Base-by-base conservation (phyloP, 108 stramenopile species). In the Cyclotella baltica region DNA sequence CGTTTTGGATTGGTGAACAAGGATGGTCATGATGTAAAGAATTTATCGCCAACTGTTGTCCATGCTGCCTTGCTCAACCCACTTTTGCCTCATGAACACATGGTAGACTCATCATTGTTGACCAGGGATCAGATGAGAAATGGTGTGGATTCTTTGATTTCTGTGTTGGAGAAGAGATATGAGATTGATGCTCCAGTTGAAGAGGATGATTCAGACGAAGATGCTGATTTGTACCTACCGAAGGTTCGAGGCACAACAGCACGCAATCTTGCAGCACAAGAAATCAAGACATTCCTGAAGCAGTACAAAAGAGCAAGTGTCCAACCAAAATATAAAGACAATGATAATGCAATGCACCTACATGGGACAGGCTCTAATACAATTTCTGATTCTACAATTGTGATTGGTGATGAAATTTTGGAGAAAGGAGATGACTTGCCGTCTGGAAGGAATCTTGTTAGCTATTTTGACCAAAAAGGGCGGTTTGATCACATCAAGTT, bases 401-500 rank as follows among this genome's bases (percentile, higher is more conserved):
- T 55, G 15, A 29, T 69, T 33, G 50, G 68, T 3, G 51, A 34
- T 20, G 68, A 69, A 52, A 35, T 69, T n/a, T 50, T 53, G 31
- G 9, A 35, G 13, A n/a, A 31, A 19, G 68, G 68, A 40, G 31
- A 36, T 11, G 23, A 69, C 55, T 52, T 69, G 13, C 68, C 68
- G 11, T 69, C 68, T 9, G 68, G 68, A 9, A 52, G 29, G 3
- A 69, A 69, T 69, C 46, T 35, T 11, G 68, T 52, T 16, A 23
- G 55, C 55, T 69, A 69, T 33, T 55, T 69, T 23, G 19, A 3
- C 16, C 20, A 30, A 19, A n/a, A 47, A 15, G 68, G 68, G 3
- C 18, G 35, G 29, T 69, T 69, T 55, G 25, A 69, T 20, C 52
- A 69, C 23, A 36, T 69, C 34, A 31, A 35, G 30, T 69, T 69